Base-by-base conservation (phyloP, 129 eudicot species). In the Glebionis coronaria region DNA sequence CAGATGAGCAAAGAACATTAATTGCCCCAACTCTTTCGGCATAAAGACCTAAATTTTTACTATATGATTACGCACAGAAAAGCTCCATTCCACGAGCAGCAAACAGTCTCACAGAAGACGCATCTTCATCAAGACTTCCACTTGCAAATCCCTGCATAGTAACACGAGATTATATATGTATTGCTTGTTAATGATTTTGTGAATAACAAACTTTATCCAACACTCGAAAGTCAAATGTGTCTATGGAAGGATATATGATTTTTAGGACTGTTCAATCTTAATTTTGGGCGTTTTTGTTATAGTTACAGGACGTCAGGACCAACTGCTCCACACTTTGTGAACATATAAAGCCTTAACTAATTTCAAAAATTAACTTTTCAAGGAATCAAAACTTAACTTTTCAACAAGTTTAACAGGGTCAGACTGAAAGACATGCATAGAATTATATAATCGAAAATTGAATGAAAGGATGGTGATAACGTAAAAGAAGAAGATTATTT, bases 41-140 rank as follows among this genome's bases (percentile, higher is more conserved):
- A 81, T 93, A 93, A 35, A 93, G 95, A 46, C 99, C 99, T 51
- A 93, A 69, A 71, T 93, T 93, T 73, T 93, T 93, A 75, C 99
- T 89, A 63, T 89, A 93, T 16, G 99, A 93, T 56, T 93, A 97
- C 72, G 99, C 99, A 64, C 89, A 85, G 50, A 93, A 55, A 82
- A 89, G 83, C 89, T 93, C 99, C 92, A 93, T 82, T 12, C 99
- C 99, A 52, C 99, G 90, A 14, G 84, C 91, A 67, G 97, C 99
- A 84, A 93, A 93, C 71, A 86, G 68, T 63, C 97, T 82, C 73
- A 93, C 99, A 5, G 99, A 93, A 25, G 97, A 89, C 27, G 99
- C 99, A 76, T 93, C 99, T 78, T 77, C 87, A 67, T 93, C 99
- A 2, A 93, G 99, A 73, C 97, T 93, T 61, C 99, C 99, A 75